Percentiles rank a stretch among this genome's conserved stretches.
Evolutionary conservation across 2,329 filamentous ascomycete species (phyloP).

Genomic region (Colletotrichum lentis): DNA sequence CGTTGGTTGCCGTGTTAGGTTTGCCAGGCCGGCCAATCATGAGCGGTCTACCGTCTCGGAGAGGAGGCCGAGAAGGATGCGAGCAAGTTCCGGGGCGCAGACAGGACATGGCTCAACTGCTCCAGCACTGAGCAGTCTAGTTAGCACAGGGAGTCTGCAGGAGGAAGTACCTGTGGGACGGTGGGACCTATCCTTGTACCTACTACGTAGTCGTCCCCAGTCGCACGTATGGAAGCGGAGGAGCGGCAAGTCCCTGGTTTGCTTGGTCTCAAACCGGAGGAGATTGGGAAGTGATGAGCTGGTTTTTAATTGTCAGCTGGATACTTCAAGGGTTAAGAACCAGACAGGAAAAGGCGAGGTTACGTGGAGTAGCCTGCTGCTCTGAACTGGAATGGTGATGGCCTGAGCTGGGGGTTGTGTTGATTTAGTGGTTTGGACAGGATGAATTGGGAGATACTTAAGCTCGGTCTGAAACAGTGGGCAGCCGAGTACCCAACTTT

Average conservation of each 20-base stretch:
- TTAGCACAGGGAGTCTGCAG: not conserved
- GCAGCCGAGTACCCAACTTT: not conserved
- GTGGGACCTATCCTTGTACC: not conserved
- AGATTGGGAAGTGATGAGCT: not conserved
- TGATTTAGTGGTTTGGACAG: not conserved
- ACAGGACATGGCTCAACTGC: not conserved
- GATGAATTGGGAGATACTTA: not conserved
- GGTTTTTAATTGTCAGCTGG: not conserved
- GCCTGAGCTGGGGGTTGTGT: not conserved
- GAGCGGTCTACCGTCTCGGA: not conserved
- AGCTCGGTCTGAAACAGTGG: not conserved
- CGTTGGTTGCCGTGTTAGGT: not conserved
- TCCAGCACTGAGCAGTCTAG: too few species aligned
- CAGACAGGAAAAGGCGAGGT: not conserved
- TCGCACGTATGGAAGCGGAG: not conserved
- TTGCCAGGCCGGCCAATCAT: not conserved
- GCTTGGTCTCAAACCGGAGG: conserved; percentile 7
- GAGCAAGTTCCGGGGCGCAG: not conserved
- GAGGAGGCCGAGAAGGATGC: not conserved
- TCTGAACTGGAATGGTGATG: not conserved
- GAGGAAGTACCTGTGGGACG: not conserved
- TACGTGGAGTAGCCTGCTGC: not conserved
- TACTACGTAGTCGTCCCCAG: not conserved
- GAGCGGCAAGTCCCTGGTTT: not conserved
- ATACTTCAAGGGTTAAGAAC: not conserved